Base-by-base conservation (phyloP, 768 basidiomycete species). In the Galerina marginata region DNA sequence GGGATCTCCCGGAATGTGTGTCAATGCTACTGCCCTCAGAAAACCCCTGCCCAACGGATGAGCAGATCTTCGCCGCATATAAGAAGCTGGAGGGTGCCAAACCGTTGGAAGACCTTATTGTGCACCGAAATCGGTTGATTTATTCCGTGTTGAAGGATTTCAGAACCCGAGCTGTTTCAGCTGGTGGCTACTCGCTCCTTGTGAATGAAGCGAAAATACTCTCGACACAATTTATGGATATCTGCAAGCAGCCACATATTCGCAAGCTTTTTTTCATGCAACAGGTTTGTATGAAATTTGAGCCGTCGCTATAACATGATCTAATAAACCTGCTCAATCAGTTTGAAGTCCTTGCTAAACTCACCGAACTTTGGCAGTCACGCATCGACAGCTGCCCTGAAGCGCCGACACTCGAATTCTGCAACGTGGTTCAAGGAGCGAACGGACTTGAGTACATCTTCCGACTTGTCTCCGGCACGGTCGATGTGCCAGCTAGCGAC, bases 181-280 rank as follows among this genome's bases (percentile, higher is more conserved):
- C 61, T 9, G 48, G 52, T 29, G 71, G 66, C 16, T 62, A 62
- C 23, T 63, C 71, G 4, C 63, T 83, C 33, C 72, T 83, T 1
- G 75, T 84, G 40, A 83, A 83, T 62, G 71, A 77, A 26, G 81
- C 79, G 6, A 75, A 75, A 51, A 59, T 69, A 11, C 63, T 83
- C 2, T 72, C 76, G 1, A 71, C 77, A 0, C 70, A 74, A 33
- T 82, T 82, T 62, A 77, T 83, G 79, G 82, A 83, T 62, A 66
- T 84, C 15, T 83, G 82, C 63, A 69, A 70, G 25, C 70, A 81
- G 46, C 71, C 74, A 3, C 72, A 77, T 26, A 65, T 84, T 37
- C 74, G 82, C n/a, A 83, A 83, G 62, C 68, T 84, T 2, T 81
- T 84, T 63, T 83, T 80, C 63, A 82, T 83, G 78, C 81, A 82